A percentile compares a stretch with the other conserved stretches of the same genome.
These are phyloP conservation scores for Pythium periplocum DNA, from an alignment of 352 stramenopile genomes.

Conservation along the genomic window DNA sequence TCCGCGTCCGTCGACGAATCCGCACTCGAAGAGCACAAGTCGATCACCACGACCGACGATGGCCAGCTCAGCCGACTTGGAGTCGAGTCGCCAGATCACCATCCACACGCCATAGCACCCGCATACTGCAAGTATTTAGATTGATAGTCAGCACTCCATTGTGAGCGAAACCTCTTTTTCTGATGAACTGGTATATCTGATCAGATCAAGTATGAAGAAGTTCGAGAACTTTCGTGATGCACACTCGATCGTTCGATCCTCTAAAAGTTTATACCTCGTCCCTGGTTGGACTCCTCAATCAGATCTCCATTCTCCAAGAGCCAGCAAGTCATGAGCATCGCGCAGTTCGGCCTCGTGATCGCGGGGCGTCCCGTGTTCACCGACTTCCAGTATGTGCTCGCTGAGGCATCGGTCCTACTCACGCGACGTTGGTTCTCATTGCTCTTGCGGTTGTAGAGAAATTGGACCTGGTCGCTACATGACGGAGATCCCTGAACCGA, in stretches of 20 bases:
- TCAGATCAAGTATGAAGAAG: background rate
- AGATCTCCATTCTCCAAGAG: background rate
- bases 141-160: too few species aligned
- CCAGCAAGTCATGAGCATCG: constrained; percentile 11
- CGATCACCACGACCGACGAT: too few species aligned
- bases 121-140: too few species aligned
- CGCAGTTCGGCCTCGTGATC: constrained; percentile 36
- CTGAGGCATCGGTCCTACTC: too few species aligned
- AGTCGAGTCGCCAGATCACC: too few species aligned
- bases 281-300: background rate
- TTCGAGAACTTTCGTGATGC: constrained; percentile 19
- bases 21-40: too few species aligned
- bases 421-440: constrained; percentile 1
- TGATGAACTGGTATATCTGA: too few species aligned
- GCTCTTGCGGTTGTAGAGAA: constrained; percentile 15
- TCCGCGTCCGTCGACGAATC: too few species aligned
- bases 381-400: constrained; percentile 24
- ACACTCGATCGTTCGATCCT: background rate
- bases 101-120: too few species aligned
- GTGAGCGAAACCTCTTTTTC: too few species aligned
- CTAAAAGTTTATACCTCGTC: constrained; percentile 4
- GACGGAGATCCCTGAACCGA: constrained; percentile 29
- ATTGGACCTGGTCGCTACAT: constrained; percentile 29
- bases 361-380: constrained; percentile 37
- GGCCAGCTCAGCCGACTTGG: too few species aligned